Evolutionary conservation across 805 yeast species (phyloP), one percentile per base, ranked within the genome.

Genomic region (Wickerhamiella cacticola): DNA sequence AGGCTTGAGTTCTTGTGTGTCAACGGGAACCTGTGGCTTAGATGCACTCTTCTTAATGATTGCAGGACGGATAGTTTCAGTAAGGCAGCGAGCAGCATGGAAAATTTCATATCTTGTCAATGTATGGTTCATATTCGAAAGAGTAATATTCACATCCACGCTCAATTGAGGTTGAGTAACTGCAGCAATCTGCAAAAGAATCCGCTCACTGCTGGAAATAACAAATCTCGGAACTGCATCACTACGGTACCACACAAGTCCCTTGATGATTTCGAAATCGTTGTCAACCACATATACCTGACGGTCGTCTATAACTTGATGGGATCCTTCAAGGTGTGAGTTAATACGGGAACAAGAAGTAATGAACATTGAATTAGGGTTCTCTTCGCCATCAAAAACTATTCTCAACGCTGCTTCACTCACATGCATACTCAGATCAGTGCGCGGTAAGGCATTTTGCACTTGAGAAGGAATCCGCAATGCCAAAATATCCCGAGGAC

Each of bases 51-150:
- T 22, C 23, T 13, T 19, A 3, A 40, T 19, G 33, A 33, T 5
- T 3, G 40, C 16, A n/a, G 41, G 47, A 18, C 41, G 29, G 12
- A 43, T 43, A 2, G 47, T 31, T 9, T 29, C 35, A 22, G 31
- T 31, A 5, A 48, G 47, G 36, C 57, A 57, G 15, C 65, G 57
- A 9, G 64, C 45, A 3, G 59, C 60, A 22, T 57, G 49, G 53
- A 65, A 57, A 13, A 66, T 57, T 46, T 65, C 68, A 25, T 56
- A 56, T 41, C 59, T 56, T 10, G 63, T 54, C 16, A 61, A 52
- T 5, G 53, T 45, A 26, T 64, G 50, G 23, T 58, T 55, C 23
- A 63, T 57, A 23, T 54, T 54, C 24, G 52, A 45, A 15, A 65
- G 51, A 16, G 42, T 28, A 5, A 56, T 63, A 12, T 46, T 41